A percentile compares a stretch with the other conserved stretches of the same genome.
Conservation (phyloP, 2,329 filamentous ascomycete genomes). For the Raffaelea ambrosiae region DNA sequence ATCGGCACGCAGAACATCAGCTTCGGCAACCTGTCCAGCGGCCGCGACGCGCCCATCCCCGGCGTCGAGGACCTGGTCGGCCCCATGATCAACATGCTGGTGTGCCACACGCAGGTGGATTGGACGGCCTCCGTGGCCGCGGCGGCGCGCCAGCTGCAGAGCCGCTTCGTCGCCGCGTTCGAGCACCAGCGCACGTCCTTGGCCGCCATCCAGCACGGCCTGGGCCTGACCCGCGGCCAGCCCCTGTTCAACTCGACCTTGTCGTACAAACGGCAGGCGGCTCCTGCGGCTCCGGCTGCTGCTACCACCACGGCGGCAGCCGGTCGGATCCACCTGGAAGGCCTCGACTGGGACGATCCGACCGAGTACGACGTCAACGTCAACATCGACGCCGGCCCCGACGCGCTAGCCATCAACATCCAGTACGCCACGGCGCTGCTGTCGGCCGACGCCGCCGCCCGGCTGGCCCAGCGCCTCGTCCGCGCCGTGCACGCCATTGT, state of each 20-base stretch:
- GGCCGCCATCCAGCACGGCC: conserved; percentile 36
- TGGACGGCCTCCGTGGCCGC: not conserved
- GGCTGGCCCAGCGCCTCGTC: not conserved
- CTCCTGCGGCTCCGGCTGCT: conserved; percentile 1
- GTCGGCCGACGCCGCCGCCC: no score
- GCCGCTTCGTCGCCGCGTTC: conserved; percentile 15
- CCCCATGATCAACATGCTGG: conserved; percentile 45
- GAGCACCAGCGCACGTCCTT: conserved; percentile 37
- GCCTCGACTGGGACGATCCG: not conserved
- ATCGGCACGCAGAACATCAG: conserved; percentile 40
- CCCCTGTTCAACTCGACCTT: conserved; percentile 43
- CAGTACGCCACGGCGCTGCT: not conserved
- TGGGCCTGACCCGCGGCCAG: conserved; percentile 30
- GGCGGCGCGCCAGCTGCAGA: not conserved
- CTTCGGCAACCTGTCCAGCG: conserved; percentile 50
- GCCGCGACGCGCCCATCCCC: conserved; percentile 40
- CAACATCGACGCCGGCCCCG: conserved; percentile 16
- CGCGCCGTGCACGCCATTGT: not conserved
- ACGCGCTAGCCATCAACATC: not conserved
- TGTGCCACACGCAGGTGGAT: not conserved
- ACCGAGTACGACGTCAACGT: conserved; percentile 38
- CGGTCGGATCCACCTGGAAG: not conserved
- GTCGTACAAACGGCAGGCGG: conserved; percentile 34
- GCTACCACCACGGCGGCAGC: not conserved
- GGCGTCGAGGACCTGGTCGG: conserved; percentile 48